Base-by-base conservation (phyloP, 306 rosid species). In the Amphicarpaea edgeworthii region DNA sequence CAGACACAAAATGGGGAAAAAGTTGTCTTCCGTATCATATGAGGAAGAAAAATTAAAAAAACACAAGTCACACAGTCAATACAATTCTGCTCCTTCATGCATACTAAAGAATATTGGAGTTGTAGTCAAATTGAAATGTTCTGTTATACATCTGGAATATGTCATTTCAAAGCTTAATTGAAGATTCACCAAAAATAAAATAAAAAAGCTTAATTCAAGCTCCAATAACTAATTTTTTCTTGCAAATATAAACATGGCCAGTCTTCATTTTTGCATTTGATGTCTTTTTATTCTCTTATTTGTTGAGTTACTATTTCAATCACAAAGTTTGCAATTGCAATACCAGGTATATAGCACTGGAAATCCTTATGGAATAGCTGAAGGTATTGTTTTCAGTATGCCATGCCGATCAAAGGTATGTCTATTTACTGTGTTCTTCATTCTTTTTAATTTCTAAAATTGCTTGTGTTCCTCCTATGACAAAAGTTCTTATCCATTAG, bases 361-460 rank as follows among this genome's bases (percentile, higher is more conserved):
- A 74, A 96, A 96, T 85, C 97, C 97, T 41, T 96, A 96, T 42
- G 99, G 98, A 62, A 88, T 96, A 76, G 91, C 89, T 49, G 96
- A 96, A 81, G 98, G 74, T 87, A 87, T 95, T 72, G 93, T 95
- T 66, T 95, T 89, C 88, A 95, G 98, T 51, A 89, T 95, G 99
- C 99, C 99, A 12, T 95, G 99, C 69, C 89, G 97, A 88, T 95
- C 99, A 38, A 92, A 87, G 38, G 99, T 90, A 87, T 78, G 89
- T 54, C 26, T 26, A 34, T 40, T 23, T 40, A 68, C 53, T 55
- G 28, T 69, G 72, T 54, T 71, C 63, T 71, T 81, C 65, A 17
- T 55, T 20, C 24, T 49, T 20, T 62, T 57, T 43, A 40, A 46
- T 57, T 75, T 54, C 7, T 46, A 45, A 50, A 66, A 6, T 6